Base-by-base conservation (phyloP, 2,329 filamentous ascomycete genomes). In the Aspergillus flavus region DNA sequence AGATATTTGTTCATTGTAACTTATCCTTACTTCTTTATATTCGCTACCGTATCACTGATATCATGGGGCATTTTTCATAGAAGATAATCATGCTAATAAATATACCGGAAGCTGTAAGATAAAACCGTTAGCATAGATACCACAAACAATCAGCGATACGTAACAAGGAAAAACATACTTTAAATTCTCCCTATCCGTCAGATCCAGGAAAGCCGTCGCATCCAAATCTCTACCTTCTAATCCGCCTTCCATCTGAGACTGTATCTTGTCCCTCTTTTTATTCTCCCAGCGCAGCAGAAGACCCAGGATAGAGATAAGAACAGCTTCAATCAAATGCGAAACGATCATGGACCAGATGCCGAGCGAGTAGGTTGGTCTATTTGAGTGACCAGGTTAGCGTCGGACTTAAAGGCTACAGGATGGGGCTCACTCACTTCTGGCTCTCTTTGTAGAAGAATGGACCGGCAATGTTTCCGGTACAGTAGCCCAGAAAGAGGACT, bases 401-500 rank as follows among this genome's bases (percentile, higher is more conserved):
- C 28, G 45, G 52, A 70, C n/a, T 3, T 21, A 21, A 11, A 12
- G 19, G 6, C 11, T 14, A 9, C 9, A 30, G 4, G 19, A 10
- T 7, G 4, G 19, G 9, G 21, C 6, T 19, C 9, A 53, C 61
- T 57, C 65, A 79, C 68, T 79, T 75, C 68, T 89, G 85, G n/a
- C 79, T 70, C 0, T 81, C 75, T 57, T 83, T 83, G 73, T 88
- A 89, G 76, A 89, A 89, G 73, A 89, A 88, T 0, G 87, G 87
- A 0, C 86, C 84, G 4, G 81, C 83, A 48, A 89, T 87, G 68
- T 89, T 89, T 6, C 86, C 87, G 1, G 84, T 81, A 68, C 86
- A 88, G 61, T 85, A 85, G 0, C 85, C 86, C 11, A 89, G 78
- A 76, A 87, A 88, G 2, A 88, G 79, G 61, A 87, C 82, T 1